A percentile compares a stretch with the other conserved stretches of the same genome.
phyloP scores from a whole-genome alignment of 768 basidiomycete genomes.

The Dentipellis fragilis region DNA sequence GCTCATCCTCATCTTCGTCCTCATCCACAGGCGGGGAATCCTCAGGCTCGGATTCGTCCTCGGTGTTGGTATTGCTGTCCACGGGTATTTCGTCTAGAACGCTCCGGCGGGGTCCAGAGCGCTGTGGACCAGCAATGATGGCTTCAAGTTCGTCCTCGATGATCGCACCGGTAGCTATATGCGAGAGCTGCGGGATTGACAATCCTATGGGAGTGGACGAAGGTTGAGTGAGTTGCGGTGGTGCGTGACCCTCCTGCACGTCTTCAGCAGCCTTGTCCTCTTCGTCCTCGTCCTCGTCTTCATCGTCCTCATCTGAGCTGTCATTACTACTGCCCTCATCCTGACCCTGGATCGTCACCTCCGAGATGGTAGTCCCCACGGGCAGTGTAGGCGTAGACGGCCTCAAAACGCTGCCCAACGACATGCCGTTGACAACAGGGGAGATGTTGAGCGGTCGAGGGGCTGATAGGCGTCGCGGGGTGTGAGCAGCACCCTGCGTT shows the following conservation, averaged over 20 bases:
- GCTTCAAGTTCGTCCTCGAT: constrained; percentile 1
- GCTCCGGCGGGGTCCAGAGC: constrained; percentile 6
- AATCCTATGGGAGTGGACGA: not conserved
- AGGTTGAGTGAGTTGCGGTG: not conserved
- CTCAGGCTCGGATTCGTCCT: constrained; percentile 3
- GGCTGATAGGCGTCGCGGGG: too few species aligned
- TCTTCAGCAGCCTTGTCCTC: not conserved
- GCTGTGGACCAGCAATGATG: constrained; percentile 6
- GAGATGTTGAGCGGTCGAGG: too few species aligned
- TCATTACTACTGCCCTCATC: constrained; percentile 13
- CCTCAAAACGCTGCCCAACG: too few species aligned
- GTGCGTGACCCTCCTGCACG: not conserved
- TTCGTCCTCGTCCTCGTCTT: constrained; percentile 1
- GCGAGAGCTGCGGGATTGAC: not conserved
- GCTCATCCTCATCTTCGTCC: constrained; percentile 8
- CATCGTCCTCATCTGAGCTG: constrained; percentile 1
- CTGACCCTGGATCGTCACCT: constrained; percentile 5
- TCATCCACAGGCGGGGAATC: constrained; percentile 7
- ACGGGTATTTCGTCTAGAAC: constrained; percentile 12
- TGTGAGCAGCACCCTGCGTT: too few species aligned
- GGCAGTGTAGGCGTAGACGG: not conserved
- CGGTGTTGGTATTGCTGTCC: constrained; percentile 4
- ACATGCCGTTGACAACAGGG: too few species aligned
- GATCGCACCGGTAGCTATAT: too few species aligned
- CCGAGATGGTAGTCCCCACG: constrained; percentile 5